Base-by-base conservation (phyloP, 2,329 filamentous ascomycete genomes). In the Endocalyx cinctus region DNA sequence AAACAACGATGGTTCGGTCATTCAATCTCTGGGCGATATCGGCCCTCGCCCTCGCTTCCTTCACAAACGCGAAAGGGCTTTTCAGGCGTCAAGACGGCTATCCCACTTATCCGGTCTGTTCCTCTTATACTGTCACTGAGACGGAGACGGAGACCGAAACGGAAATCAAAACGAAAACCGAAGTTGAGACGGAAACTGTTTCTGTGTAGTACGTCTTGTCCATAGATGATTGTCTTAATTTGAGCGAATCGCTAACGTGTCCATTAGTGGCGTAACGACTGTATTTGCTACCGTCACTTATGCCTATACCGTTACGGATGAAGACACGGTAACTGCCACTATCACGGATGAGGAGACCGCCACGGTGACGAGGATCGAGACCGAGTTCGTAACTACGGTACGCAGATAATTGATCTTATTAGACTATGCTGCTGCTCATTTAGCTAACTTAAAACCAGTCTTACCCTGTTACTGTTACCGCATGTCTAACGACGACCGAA, bases 1-100 rank as follows among this genome's bases (percentile, higher is more conserved):
- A n/a, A 25, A 33, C 39, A 39, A 39, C 25, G 27, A 57, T 57
- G 54, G 43, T 52, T 29, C 34, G 35, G 18, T 22, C 33, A 27
- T 39, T 30, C 17, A 37, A 33, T 17, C 27, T 54, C 10, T 45
- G 39, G 35, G 46, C 38, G 32, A 37, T 50, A 26, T 41, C 39
- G 33, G 45, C 41, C 35, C 27, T 52, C 18, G 43, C 41, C 17
- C 25, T 51, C 12, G 44, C 43, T 29, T 46, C 38, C 18, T 17
- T 48, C 7, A 42, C 37, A 14, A 41, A 27, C 29, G 25, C 39
- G 39, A 33, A 38, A 27, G 17, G n/a, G 11, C 58, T 31, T 52
- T 33, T 17, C 11, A 18, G 29, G 20, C 34, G 33, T 20, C 40
- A 41, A 35, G 14, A 26, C 33, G 27, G 35, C 17, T 37, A 37